phyloP scores from a whole-genome alignment of 106 monocot species.

The Phalaenopsis equestris region DNA sequence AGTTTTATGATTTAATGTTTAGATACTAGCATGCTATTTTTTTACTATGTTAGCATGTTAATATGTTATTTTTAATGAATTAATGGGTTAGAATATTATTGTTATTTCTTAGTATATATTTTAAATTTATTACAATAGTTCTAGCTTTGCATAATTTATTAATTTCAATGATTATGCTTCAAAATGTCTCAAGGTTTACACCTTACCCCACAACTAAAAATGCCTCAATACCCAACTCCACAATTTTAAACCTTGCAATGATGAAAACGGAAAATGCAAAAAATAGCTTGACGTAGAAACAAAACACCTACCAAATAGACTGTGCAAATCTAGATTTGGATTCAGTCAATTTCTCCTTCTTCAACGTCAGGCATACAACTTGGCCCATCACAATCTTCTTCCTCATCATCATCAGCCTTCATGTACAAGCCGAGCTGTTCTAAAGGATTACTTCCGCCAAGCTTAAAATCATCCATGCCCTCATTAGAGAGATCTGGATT shows the following conservation, averaged over 20 bases:
- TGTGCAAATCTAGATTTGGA: background rate
- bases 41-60: too few relatives aligned
- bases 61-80: too few relatives aligned
- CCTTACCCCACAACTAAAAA: too few relatives aligned
- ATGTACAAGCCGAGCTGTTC: slow-evolving; percentile 86
- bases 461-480: slow-evolving; percentile 52
- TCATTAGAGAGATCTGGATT: slow-evolving; percentile 51
- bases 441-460: slow-evolving; percentile 64
- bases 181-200: too few relatives aligned
- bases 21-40: too few relatives aligned
- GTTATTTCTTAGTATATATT: too few relatives aligned
- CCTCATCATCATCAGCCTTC: slow-evolving; percentile 86
- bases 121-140: too few relatives aligned
- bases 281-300: background rate
- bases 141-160: too few relatives aligned
- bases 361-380: slow-evolving; percentile 27
- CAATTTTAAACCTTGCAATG: background rate
- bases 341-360: slow-evolving; percentile 64
- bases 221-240: too few relatives aligned
- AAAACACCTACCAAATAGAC: background rate
- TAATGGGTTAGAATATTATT: too few relatives aligned
- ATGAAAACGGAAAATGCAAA: background rate
- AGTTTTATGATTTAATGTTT: too few relatives aligned
- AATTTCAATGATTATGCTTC: too few relatives aligned
- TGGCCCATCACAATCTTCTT: slow-evolving; percentile 48